Evolutionary conservation across 805 yeast species (phyloP).

Genomic region (Metschnikowia corniflorae): DNA sequence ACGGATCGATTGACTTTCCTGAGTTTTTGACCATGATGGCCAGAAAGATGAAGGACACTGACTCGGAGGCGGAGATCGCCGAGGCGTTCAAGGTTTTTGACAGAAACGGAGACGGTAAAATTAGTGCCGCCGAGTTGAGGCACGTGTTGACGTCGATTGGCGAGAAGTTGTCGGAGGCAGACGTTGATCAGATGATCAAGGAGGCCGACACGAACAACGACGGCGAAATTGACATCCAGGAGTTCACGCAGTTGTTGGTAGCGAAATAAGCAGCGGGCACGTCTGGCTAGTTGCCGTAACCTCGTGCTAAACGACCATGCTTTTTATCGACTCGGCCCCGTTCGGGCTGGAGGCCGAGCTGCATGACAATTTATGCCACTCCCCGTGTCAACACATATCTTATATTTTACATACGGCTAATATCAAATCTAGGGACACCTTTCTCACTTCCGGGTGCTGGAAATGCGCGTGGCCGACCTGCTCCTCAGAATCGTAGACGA

Average conservation of each 20-base stretch:
- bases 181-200: conserved; percentile 94
- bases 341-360: too few species aligned
- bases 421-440: not conserved
- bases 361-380: too few species aligned
- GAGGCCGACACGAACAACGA: conserved; percentile 95
- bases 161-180: conserved; percentile 93
- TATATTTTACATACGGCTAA: too few species aligned
- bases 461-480: conserved; percentile 7
- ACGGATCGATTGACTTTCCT: conserved; percentile 60
- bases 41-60: conserved; percentile 87
- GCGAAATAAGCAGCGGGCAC: conserved; percentile 71
- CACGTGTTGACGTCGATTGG: conserved; percentile 97
- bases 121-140: conserved; percentile 93
- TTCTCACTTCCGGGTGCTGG: conserved; percentile 1
- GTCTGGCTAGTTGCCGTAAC: too few species aligned
- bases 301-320: too few species aligned
- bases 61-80: conserved; percentile 92
- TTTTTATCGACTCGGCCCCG: too few species aligned
- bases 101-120: conserved; percentile 93
- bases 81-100: conserved; percentile 99
- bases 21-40: conserved; percentile 44
- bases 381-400: too few species aligned
- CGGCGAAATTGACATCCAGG: conserved; percentile 95
- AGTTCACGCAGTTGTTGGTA: conserved; percentile 84
- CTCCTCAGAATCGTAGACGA: conserved; percentile 13